Conservation (phyloP, 148 eudicot species). For the Selenicereus undatus region DNA sequence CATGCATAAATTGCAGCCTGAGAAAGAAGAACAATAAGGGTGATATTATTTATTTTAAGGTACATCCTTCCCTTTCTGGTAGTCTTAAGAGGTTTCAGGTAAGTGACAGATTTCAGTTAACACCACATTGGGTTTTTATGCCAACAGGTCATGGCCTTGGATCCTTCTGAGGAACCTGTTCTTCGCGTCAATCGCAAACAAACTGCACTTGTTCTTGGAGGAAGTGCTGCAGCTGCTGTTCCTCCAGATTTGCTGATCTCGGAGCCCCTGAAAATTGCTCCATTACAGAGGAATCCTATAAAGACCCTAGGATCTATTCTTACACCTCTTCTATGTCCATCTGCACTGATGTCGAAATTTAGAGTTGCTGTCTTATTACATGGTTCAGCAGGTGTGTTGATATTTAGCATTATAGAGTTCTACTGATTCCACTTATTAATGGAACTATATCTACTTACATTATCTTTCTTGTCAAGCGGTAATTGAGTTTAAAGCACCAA, state of each 20-base stretch:
- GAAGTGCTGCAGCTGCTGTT: conserved; percentile 70
- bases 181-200: conserved; percentile 62
- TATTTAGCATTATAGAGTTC: background rate
- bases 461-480: background rate
- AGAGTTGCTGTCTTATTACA: conserved; percentile 67
- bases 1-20: conserved; percentile 68
- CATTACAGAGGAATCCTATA: conserved; percentile 56
- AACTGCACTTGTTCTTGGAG: conserved; percentile 96
- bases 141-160: conserved; percentile 75
- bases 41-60: conserved; percentile 78
- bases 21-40: conserved; percentile 35
- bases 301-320: conserved; percentile 65
- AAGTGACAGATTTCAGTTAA: background rate
- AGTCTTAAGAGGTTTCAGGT: conserved; percentile 13
- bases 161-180: conserved; percentile 66
- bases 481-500: background rate
- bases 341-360: conserved; percentile 74
- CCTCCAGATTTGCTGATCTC: conserved; percentile 66
- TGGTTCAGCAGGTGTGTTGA: conserved; percentile 70
- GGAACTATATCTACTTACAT: background rate
- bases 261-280: conserved; percentile 34
- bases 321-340: conserved; percentile 74
- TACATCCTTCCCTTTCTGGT: conserved; percentile 23
- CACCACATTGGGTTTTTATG: conserved; percentile 22
- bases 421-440: background rate